Evolutionary conservation across 441 rosid genomes (phyloP), one percentile per base, ranked within the genome.

Genomic region (Populus hybrid): DNA sequence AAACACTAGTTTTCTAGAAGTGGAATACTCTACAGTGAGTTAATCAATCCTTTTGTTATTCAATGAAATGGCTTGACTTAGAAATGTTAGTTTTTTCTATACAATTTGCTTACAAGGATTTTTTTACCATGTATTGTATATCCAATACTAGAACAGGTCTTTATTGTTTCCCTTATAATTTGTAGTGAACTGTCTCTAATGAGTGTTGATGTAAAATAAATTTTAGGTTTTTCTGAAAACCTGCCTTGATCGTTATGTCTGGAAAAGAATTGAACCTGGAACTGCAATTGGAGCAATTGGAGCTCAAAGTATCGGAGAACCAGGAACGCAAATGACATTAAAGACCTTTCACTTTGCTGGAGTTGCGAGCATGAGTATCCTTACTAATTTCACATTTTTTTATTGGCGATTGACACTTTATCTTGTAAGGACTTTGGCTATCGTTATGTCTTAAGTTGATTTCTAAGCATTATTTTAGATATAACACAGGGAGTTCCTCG

Each of bases 331-430:
- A 86, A 96, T 96, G 99, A 96, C 99, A 61, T 82, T 96, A 79
- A 96, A 96, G 90, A 96, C 99, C 70, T 96, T 96, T 83, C 99
- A 96, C 88, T 96, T 96, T 89, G 99, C 99, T 85, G 99, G 99
- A 84, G 98, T 96, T 79, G 99, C 99, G 21, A 96, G 99, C 99
- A 96, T 96, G 99, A 96, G 99, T 96, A 96, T 96, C 98, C 98
- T 91, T 78, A 18, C 65, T 64, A 26, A 40, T 81, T 59, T 35
- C 45, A 65, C 80, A 9, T 82, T 66, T 35, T 77, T 77, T 29
- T 16, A 69, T 33, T 76, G 21, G 21, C 10, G 50, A 33, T 23
- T 61, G 40, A 45, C 56, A 8, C 28, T 71, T 74, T 38, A 61
- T 68, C 7, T 71, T 74, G 31, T 61, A 23, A 53, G 14, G 6